These are phyloP conservation scores for Macaranga tanarius DNA, from an alignment of 441 rosid species.

Conservation along the genomic window DNA sequence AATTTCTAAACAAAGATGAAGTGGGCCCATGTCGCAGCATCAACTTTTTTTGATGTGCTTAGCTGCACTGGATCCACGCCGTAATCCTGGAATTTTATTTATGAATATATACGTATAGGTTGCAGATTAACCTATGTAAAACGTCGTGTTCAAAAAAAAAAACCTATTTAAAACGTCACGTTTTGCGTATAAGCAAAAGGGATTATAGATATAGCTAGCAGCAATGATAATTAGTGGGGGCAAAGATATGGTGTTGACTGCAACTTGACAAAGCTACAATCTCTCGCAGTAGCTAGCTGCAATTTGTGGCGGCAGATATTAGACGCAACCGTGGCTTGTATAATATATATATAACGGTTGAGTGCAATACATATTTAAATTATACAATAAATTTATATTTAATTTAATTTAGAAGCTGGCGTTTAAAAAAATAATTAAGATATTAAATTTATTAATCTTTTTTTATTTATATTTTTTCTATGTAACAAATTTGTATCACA, in stretches of 20 bases:
- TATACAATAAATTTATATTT: no score
- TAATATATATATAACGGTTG: no score
- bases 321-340: no score
- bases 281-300: no score
- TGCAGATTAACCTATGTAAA: not conserved
- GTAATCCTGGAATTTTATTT: not conserved
- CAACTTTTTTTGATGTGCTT: not conserved
- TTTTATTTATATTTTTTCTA: no score
- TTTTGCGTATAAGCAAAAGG: constrained; percentile 10
- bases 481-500: no score
- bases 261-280: not conserved
- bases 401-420: no score
- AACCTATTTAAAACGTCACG: not conserved
- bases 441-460: no score
- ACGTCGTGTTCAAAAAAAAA: not conserved
- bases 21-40: not conserved
- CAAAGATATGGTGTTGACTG: constrained; percentile 50
- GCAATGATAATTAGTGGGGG: constrained; percentile 14
- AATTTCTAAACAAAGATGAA: not conserved
- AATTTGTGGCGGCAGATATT: no score
- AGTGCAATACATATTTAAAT: no score
- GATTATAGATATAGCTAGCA: not conserved
- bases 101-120: not conserved
- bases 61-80: not conserved
- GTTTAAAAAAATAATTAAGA: no score